phyloP scores from a whole-genome alignment of 1,284 basidiomycete species.

The Cryptococcus sp. region DNA sequence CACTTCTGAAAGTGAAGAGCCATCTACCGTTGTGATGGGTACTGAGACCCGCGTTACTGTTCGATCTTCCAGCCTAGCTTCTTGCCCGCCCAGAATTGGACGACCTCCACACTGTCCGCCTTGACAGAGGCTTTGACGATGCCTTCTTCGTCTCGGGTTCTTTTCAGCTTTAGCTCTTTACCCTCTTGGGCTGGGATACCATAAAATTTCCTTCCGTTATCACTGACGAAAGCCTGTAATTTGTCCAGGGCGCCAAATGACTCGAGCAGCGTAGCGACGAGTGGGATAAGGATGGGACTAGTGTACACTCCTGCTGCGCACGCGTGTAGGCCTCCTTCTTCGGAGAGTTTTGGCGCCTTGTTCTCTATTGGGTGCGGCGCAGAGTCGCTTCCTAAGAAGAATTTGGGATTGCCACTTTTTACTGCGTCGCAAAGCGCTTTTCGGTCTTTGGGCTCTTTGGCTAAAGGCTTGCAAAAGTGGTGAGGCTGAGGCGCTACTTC shows the following conservation, averaged over 20 bases:
- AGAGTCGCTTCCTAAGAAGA: conserved; percentile 97
- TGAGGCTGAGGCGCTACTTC: conserved; percentile 96
- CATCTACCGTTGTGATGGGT: too few species aligned
- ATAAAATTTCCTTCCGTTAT: conserved; percentile 79
- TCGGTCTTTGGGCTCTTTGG: conserved; percentile 92
- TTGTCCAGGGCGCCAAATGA: conserved; percentile 79
- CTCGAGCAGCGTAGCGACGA: conserved; percentile 76
- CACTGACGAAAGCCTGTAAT: conserved; percentile 75
- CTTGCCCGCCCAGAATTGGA: conserved; percentile 90
- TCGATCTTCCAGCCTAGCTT: conserved; percentile 78
- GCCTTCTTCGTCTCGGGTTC: conserved; percentile 28
- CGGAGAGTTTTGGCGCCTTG: conserved; percentile 64
- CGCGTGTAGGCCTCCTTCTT: conserved; percentile 54
- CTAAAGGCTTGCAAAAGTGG: conserved; percentile 98
- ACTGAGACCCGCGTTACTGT: not conserved
- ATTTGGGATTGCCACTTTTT: conserved; percentile 83
- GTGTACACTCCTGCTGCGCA: conserved; percentile 96
- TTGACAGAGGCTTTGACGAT: conserved; percentile 30
- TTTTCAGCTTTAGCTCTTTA: conserved; percentile 53
- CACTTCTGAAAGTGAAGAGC: too few species aligned
- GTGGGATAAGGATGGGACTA: conserved; percentile 81
- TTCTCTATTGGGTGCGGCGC: conserved; percentile 84
- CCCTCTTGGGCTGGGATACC: conserved; percentile 56
- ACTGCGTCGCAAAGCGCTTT: conserved; percentile 80
- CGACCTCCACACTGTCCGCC: conserved; percentile 20